Evolutionary conservation across 2,329 filamentous ascomycete species (phyloP), one percentile per base, ranked within the genome.

Genomic region (Hirsutella minnesotensis): DNA sequence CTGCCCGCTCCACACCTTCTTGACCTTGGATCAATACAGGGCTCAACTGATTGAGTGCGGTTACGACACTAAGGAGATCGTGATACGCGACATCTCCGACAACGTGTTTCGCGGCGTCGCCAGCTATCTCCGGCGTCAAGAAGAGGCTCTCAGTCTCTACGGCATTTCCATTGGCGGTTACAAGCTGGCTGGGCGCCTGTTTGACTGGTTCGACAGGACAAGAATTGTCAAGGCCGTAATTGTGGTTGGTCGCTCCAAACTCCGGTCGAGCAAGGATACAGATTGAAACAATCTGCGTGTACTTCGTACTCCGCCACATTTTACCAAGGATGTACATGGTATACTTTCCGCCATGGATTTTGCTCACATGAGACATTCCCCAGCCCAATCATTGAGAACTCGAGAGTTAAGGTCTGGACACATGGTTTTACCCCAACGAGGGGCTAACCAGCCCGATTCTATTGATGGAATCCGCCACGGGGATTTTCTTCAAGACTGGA

Each of bases 61-160:
- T 2, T 79, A 77, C 48, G 54, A 62, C 12, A 42, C 47, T 3
- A 54, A 58, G 0, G 44, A 47, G 7, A 67, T 76, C 35, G 55
- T 57, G 21, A 61, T 76, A 2, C 55, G 56, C 15, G 75, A 79
- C 49, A 59, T 79, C 16, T 72, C 73, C 2, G 60, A 66, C 5
- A 55, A 74, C 46, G 73, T 77, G 0, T 79, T 79, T 49, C 48
- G 55, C 0, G 71, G 71, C 0, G 52, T 79, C 15, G 63, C 67
- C 4, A 49, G 41, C 2, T 75, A 67, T 44, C 54, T 79, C 21
- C 51, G 53, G 16, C 44, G 43, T 7, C 64, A 66, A 33, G 59
- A 63, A 13, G 44, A 47, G 7, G 52, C 56, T 0, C 44, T 66
- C 27, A 50, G 51, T 13, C 54, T 54, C 20, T 63, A 65, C 12